A percentile compares a stretch with the other conserved stretches of the same genome.
These are phyloP conservation scores for Bretschneidera sinensis DNA, from an alignment of 345 rosid genomes.

Conservation along the genomic window DNA sequence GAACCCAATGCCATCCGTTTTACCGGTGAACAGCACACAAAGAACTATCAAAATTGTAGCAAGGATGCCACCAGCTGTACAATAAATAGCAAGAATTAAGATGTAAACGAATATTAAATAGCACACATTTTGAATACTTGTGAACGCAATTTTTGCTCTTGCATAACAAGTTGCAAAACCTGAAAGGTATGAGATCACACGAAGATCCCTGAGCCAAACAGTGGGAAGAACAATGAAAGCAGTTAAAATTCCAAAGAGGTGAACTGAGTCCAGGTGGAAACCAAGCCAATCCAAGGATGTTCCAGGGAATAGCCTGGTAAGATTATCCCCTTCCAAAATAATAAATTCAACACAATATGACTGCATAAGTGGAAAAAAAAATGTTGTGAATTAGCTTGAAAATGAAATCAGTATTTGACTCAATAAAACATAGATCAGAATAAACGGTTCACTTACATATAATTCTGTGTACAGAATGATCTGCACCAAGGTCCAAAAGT, in stretches of 20 bases:
- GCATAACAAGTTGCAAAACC: conserved; percentile 32
- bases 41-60: conserved; percentile 58
- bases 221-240: conserved; percentile 81
- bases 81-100: conserved; percentile 1
- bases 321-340: conserved; percentile 91
- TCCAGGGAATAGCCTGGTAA: conserved; percentile 76
- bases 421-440: not conserved
- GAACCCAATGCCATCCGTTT: conserved; percentile 63
- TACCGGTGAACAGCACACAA: conserved; percentile 54
- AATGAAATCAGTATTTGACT: conserved; percentile 5
- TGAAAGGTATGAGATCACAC: conserved; percentile 82
- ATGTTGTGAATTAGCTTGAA: conserved; percentile 8
- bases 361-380: conserved; percentile 37
- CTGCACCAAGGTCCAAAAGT: conserved; percentile 45
- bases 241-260: conserved; percentile 67
- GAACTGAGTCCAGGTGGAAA: conserved; percentile 57
- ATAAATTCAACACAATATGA: conserved; percentile 90
- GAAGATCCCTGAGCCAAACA: conserved; percentile 76
- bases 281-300: conserved; percentile 57
- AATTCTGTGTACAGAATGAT: conserved; percentile 69
- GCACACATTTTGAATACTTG: conserved; percentile 11
- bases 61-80: conserved; percentile 82
- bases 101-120: not conserved
- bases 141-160: conserved; percentile 1
- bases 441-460: conserved; percentile 50